Evolutionary conservation across 2,329 filamentous ascomycete genomes (phyloP), one percentile per base, ranked within the genome.

Genomic region (Colletotrichum nymphaeae): DNA sequence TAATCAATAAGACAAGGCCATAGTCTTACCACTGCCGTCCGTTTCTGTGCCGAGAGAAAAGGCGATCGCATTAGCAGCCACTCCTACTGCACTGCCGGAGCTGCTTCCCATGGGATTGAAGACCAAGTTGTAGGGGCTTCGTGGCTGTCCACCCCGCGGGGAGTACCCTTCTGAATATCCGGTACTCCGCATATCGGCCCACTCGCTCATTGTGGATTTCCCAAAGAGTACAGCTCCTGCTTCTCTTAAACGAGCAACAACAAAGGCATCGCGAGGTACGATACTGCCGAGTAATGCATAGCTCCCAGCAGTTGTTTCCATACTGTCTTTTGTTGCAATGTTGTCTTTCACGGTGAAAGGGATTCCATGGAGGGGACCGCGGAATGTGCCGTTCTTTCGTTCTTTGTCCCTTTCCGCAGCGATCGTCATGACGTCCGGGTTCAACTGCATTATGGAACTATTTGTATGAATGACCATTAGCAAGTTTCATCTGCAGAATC

Each of bases 341-440:
- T 92, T 93, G 79, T 95, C 93, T 81, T 95, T 95, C 75, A 94
- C 89, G 3, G 93, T 85, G 79, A 93, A 93, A 0, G 93, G 93
- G 58, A 95, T 93, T 4, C 93, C 93, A 79, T 95, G 93, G 1
- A 95, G 85, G 0, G 90, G 90, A 1, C 92, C 88, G n/a, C n/a
- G n/a, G n/a, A n/a, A n/a, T n/a, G n/a, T n/a, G n/a, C n/a, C n/a
- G n/a, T n/a, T n/a, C n/a, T n/a, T 78, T 22, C 93, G 87, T 81
- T 95, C 92, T 0, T 78, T 79, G 77, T 95, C 93, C 35, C 91
- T 84, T 16, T 84, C 78, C 6, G 83, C 82, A 3, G 93, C 93
- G 68, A 94, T 94, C 26, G 80, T 77, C 49, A 92, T 82, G 11
- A 86, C 87, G 78, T 95, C 93, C 0, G 93, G 92, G 79, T 95